Conservation (phyloP, 495 filamentous ascomycete genomes). For the Trichoderma parareesei region DNA sequence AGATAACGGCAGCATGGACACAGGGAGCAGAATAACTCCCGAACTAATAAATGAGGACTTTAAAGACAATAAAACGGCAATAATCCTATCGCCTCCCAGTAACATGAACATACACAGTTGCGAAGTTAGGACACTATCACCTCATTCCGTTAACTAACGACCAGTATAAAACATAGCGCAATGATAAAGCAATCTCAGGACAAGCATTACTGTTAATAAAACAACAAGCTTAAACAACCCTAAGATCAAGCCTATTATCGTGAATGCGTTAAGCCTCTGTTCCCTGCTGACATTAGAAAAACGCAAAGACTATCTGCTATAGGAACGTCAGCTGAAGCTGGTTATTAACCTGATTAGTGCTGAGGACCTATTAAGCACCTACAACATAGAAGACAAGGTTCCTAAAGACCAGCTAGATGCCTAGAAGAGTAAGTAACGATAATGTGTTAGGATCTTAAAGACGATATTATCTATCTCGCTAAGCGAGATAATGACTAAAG, state of each 20-base stretch:
- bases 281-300: not conserved
- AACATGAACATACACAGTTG: constrained; percentile 15
- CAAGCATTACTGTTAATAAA: not conserved
- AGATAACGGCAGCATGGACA: constrained; percentile 19
- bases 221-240: not conserved
- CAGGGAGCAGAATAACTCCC: constrained; percentile 26
- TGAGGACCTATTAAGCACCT: not conserved
- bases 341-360: not conserved
- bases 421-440: not conserved
- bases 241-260: not conserved
- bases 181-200: not conserved
- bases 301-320: not conserved
- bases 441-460: not conserved
- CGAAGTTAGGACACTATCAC: constrained; percentile 14
- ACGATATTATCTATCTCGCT: not conserved
- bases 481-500: not conserved
- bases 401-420: not conserved
- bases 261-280: not conserved
- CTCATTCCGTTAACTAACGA: constrained; percentile 18
- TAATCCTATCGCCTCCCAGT: constrained; percentile 17
- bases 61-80: constrained; percentile 15
- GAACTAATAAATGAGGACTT: constrained; percentile 18
- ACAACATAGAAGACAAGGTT: not conserved
- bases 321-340: not conserved
- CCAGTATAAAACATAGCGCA: not conserved